Percentiles rank a stretch among this genome's conserved stretches.
Evolutionary conservation across 371 early-diverging fungal genomes (phyloP).

Genomic region (Mucor ambiguus): DNA sequence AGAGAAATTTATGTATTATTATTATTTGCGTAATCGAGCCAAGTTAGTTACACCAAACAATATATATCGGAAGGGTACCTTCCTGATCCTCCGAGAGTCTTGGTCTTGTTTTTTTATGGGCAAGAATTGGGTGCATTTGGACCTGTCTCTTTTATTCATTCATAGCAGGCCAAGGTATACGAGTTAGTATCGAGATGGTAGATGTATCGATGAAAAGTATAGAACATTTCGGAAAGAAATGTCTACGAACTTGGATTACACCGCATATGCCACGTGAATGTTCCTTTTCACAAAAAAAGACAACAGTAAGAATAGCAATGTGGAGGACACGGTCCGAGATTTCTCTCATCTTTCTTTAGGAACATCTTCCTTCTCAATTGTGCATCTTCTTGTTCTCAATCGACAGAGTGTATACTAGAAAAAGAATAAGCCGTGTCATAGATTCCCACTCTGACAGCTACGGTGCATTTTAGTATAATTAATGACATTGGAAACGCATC

Average conservation of each 20-base stretch:
- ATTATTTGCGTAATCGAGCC: not conserved
- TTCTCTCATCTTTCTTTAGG: not conserved
- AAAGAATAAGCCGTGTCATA: not conserved
- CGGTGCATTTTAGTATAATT: not conserved
- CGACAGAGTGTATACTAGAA: not conserved
- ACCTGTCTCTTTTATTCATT: not conserved
- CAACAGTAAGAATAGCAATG: not conserved
- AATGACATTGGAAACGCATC: not conserved
- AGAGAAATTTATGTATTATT: not conserved
- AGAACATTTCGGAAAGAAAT: not conserved
- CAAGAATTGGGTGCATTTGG: not conserved
- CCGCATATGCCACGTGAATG: not conserved
- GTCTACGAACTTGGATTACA: not conserved
- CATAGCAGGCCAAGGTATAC: not conserved
- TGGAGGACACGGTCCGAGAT: not conserved
- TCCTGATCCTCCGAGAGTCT: constrained; percentile 16
- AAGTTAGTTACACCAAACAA: constrained; percentile 9
- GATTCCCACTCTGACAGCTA: not conserved
- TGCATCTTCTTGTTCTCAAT: not conserved
- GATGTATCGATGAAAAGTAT: not conserved
- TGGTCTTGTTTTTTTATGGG: not conserved
- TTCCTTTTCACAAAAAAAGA: not conserved
- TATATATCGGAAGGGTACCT: constrained; percentile 1
- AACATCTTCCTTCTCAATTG: not conserved
- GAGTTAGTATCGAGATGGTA: not conserved